Evolutionary conservation across 176 grass and related monocot genomes (phyloP), one percentile per base, ranked within the genome.

Genomic region (Cenchrus americanus): DNA sequence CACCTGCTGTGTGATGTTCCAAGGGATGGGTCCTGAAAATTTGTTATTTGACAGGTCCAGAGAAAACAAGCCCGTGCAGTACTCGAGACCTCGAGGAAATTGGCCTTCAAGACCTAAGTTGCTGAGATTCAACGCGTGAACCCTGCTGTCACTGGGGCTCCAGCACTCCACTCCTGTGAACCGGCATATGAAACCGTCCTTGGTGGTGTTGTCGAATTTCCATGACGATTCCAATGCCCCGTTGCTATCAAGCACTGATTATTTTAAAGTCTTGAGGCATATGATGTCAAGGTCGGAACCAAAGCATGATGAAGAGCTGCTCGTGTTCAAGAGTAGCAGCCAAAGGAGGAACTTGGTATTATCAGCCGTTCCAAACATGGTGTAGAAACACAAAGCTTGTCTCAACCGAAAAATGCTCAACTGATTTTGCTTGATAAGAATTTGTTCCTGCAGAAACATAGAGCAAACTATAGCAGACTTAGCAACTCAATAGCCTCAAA

Each of bases 131-230:
- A 92, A n/a, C 15, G 24, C n/a, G 1, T 69, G 8, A 10, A 95
- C 63, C 53, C 11, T 88, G 55, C 86, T 70, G 51, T 95, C 75
- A 6, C 70, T 40, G 3, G 53, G 30, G 42, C 78, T 7, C 93
- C 93, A 95, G 55, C 93, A 95, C 0, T 66, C 59, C 4, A 90
- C 84, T 9, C 93, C 93, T 0, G 1, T 49, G 21, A 88, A 89
- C n/a, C 5, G 5, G 81, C 92, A 94, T 72, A 92, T 80, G 70
- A 2, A 90, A 26, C 62, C 27, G 27, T 27, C 69, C 6, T 8
- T 5, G 11, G 23, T 11, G 5, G 0, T 4, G 50, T 88, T 64
- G 21, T 21, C 19, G 14, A 95, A 90, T 13, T 2, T 62, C 82
- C 90, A 92, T 21, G 90, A 70, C 5, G 67, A 80, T 32, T 9